Evolutionary conservation across 495 filamentous ascomycete genomes (phyloP), one percentile per base, ranked within the genome.

Genomic region (Penicillium cataractarum): DNA sequence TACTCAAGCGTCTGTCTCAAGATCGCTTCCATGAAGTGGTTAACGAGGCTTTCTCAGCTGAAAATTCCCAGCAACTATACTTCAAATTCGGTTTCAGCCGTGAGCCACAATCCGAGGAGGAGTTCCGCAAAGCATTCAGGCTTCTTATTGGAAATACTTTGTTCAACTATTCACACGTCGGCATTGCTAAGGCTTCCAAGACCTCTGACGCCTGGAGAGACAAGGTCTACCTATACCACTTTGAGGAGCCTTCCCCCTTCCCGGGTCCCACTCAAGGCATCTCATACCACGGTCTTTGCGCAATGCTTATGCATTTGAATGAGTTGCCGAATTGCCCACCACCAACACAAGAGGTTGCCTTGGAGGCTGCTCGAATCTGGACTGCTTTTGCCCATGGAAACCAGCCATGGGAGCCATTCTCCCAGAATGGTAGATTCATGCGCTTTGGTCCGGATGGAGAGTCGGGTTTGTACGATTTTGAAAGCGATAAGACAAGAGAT

Each of bases 211-310:
- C 42, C 10, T 50, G 42, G 52, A 49, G 40, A 24, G 31, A 42
- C 42, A 37, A 62, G 5, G 53, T 62, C 24, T 57, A 49, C 24
- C 31, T 62, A 15, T 62, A 62, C 44, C 60, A 62, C 24, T 62
- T 40, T 13, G 60, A 62, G 15, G 53, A 57, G 42, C 53, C 60
- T 22, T 62, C 60, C 2, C 60, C 60, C 4, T 62, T 62, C 39
- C n/a, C 52, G 8, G 50, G 60, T 40, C 40, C 60, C 12, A 57
- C 60, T 15, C 49, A 46, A 26, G 60, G 53, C n/a, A 9, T 62
- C 37, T 62, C 52, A 17, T 62, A 62, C n/a, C 60, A 62, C 33
- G 60, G 50, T 17, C 39, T 62, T 6, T 62, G 60, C 21, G 60
- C 60, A 26, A 40, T 62, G 52, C 31, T 62, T 1, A 37, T 57